Evolutionary conservation across 768 basidiomycete genomes (phyloP).

Genomic region (Trametes maxima): DNA sequence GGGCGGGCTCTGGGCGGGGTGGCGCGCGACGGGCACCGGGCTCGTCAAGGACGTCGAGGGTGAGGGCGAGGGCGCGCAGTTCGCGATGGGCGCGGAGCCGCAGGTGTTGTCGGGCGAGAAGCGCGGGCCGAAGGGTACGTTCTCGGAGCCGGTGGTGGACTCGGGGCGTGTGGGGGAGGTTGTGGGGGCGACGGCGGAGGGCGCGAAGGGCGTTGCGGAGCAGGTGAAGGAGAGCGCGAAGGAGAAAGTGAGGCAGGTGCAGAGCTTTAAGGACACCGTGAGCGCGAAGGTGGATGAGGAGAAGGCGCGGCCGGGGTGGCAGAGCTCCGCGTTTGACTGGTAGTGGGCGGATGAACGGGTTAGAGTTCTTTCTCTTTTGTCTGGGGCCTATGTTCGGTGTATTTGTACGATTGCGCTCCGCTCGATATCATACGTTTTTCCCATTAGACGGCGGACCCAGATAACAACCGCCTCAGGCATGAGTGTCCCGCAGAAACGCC

Average conservation of each 20-base stretch:
- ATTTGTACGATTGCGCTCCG: no score
- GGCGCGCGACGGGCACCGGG: slow-evolving; percentile 64
- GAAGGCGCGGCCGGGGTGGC: slow-evolving; percentile 38
- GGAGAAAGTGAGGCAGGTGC: slow-evolving; percentile 30
- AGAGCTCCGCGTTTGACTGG: slow-evolving; percentile 40
- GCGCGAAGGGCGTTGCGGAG: slow-evolving; percentile 28
- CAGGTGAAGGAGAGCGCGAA: slow-evolving; percentile 33
- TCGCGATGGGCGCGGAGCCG: slow-evolving; percentile 75
- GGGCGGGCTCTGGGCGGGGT: slow-evolving; percentile 43
- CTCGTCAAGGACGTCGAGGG: slow-evolving; percentile 55
- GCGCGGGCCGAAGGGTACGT: slow-evolving; percentile 62
- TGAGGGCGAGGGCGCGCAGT: slow-evolving; percentile 38
- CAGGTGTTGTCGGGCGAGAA: slow-evolving; percentile 72
- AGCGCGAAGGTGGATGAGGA: slow-evolving; percentile 37
- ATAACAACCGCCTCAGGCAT: no score
- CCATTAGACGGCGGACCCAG: no score
- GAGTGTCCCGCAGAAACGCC: no score
- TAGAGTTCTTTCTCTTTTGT: neutral
- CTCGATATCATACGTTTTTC: no score
- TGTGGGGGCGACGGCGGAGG: slow-evolving; percentile 14
- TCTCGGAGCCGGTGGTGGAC: slow-evolving; percentile 42
- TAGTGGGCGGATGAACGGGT: neutral
- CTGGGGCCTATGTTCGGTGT: no score
- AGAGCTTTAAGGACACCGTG: slow-evolving; percentile 37
- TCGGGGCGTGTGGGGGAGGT: slow-evolving; percentile 32